Conservation (phyloP, 495 filamentous ascomycete genomes). For the Penicillium diatomitis region DNA sequence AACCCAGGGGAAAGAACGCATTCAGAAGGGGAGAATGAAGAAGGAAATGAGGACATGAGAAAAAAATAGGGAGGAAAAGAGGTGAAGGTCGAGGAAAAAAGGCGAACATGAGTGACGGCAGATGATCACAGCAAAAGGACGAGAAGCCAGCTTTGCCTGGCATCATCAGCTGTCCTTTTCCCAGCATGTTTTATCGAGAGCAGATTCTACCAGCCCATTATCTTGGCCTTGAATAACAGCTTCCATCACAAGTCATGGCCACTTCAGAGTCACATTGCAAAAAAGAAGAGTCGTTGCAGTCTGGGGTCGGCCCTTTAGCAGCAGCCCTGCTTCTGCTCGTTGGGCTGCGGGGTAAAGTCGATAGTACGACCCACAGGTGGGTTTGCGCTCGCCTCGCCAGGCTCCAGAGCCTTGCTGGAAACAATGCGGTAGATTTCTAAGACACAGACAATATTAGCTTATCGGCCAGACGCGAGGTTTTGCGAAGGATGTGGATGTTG, state of each 20-base stretch:
- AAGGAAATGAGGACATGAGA: background rate
- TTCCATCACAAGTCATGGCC: conserved; percentile 32
- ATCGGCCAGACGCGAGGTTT: background rate
- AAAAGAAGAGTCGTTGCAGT: conserved; percentile 33
- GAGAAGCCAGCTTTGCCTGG: conserved; percentile 10
- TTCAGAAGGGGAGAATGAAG: background rate
- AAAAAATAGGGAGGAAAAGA: conserved; percentile 16
- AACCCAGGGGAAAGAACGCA: conserved; percentile 15
- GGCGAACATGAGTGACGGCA: no score
- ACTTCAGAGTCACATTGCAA: conserved; percentile 36
- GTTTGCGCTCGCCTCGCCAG: conserved; percentile 64
- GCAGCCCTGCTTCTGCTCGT: conserved; percentile 74
- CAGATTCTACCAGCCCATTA: conserved; percentile 33
- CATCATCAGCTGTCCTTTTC: conserved; percentile 8
- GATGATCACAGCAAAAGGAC: no score
- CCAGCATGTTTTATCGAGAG: conserved; percentile 27
- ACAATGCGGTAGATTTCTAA: conserved; percentile 99
- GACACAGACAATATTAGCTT: background rate
- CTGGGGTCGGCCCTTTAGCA: conserved; percentile 51
- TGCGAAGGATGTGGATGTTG: background rate
- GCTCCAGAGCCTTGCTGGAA: conserved; percentile 90
- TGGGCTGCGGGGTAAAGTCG: conserved; percentile 70
- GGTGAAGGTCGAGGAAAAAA: conserved; percentile 20
- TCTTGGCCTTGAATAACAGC: conserved; percentile 34
- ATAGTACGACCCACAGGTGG: conserved; percentile 70